Percentiles rank a stretch among this genome's conserved stretches.
phyloP scores from a whole-genome alignment of 495 filamentous ascomycete species.

The Talaromyces nanjingensis region DNA sequence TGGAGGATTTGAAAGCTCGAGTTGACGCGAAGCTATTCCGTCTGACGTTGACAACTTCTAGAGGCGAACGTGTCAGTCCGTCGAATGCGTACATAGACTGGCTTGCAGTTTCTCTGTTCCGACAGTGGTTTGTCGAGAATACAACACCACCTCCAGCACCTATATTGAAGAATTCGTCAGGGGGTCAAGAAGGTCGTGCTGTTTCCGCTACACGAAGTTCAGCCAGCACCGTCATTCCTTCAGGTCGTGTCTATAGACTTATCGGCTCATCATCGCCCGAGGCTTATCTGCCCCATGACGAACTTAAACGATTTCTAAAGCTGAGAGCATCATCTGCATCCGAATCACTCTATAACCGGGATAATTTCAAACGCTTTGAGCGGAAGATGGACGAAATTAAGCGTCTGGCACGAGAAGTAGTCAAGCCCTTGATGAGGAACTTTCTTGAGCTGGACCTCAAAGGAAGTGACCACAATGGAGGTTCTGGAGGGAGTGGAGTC shows the following conservation, averaged over 20 bases:
- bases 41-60: slow-evolving; percentile 66
- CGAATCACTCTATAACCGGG: slow-evolving; percentile 62
- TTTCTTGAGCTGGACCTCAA: slow-evolving; percentile 70
- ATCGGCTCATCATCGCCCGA: slow-evolving; percentile 52
- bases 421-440: slow-evolving; percentile 80
- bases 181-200: slow-evolving; percentile 15
- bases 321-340: slow-evolving; percentile 41
- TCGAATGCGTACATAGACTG: slow-evolving; percentile 76
- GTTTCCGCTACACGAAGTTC: slow-evolving; percentile 8
- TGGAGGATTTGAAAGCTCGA: slow-evolving; percentile 59
- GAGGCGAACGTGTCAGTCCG: slow-evolving; percentile 75
- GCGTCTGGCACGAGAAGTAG: slow-evolving; percentile 67
- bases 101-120: slow-evolving; percentile 76
- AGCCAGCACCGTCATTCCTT: slow-evolving; percentile 13
- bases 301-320: slow-evolving; percentile 82
- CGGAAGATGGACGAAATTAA: slow-evolving; percentile 83
- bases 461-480: slow-evolving; percentile 21
- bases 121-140: slow-evolving; percentile 86
- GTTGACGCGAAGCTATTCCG: slow-evolving; percentile 75
- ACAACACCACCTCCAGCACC: slow-evolving; percentile 61
- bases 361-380: slow-evolving; percentile 75
- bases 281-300: slow-evolving; percentile 72
- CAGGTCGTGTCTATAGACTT: slow-evolving; percentile 64
- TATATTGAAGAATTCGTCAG: slow-evolving; percentile 33
- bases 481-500: slow-evolving; percentile 21